phyloP scores from a whole-genome alignment of 2,329 filamentous ascomycete species.

The Aaosphaeria pasadenensis region DNA sequence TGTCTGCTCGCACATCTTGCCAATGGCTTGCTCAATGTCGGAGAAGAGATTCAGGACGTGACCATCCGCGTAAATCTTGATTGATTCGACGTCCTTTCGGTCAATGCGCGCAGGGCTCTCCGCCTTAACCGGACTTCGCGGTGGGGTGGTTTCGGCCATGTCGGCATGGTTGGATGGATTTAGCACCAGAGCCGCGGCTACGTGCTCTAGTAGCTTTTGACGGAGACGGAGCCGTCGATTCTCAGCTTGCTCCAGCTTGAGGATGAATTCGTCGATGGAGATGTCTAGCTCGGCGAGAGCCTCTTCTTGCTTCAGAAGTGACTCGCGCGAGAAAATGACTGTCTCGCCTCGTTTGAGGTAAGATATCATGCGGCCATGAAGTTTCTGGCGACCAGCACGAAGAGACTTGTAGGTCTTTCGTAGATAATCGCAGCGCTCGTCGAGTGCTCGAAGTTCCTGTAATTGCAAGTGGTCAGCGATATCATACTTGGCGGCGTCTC shows the following conservation, averaged over 20 bases:
- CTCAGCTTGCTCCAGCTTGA: conserved; percentile 76
- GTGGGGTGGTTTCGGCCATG: conserved; percentile 34
- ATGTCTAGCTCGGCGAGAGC: conserved; percentile 72
- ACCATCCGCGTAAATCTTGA: conserved; percentile 43
- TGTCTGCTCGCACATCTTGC: conserved; percentile 41
- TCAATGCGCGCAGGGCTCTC: conserved; percentile 32
- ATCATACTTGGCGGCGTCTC: background rate
- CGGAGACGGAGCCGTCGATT: conserved; percentile 72
- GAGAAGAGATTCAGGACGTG: conserved; percentile 41
- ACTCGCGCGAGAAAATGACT: conserved; percentile 70
- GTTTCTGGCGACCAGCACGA: conserved; percentile 70
- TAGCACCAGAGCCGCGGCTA: conserved; percentile 61
- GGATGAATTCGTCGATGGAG: conserved; percentile 78
- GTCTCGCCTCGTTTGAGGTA: conserved; percentile 70
- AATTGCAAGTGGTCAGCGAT: conserved; percentile 13
- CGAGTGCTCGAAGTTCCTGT: conserved; percentile 70
- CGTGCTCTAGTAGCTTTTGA: conserved; percentile 78
- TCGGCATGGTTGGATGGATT: conserved; percentile 24
- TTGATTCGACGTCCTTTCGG: conserved; percentile 40
- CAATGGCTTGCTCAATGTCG: conserved; percentile 42
- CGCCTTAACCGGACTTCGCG: conserved; percentile 36
- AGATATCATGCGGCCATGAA: conserved; percentile 73
- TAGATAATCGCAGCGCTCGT: conserved; percentile 75
- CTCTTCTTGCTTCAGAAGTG: conserved; percentile 76
- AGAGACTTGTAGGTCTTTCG: conserved; percentile 74